These are phyloP conservation scores for Leccinum incarnatum DNA, from an alignment of 768 basidiomycete species.

Conservation along the genomic window DNA sequence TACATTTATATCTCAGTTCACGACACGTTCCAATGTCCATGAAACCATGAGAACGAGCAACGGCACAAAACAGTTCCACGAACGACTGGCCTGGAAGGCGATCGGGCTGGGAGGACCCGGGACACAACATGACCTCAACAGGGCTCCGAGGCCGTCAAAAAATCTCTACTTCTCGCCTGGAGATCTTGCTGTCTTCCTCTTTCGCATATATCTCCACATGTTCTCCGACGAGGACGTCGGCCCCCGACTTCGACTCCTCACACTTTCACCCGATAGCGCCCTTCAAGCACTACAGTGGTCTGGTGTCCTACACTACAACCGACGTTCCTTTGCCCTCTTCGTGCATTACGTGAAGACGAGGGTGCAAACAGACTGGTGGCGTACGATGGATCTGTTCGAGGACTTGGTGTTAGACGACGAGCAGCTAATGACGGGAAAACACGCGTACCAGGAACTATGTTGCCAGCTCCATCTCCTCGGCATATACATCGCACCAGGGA, in stretches of 20 bases:
- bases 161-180: conserved; percentile 10
- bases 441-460: conserved; percentile 45
- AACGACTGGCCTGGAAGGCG: conserved; percentile 26
- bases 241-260: neutral
- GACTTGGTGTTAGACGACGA: conserved; percentile 6
- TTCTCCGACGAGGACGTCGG: conserved; percentile 25
- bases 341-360: conserved; percentile 40
- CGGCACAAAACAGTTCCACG: conserved; percentile 15
- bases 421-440: conserved; percentile 19
- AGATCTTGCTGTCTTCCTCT: conserved; percentile 23
- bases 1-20: conserved; percentile 21
- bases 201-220: conserved; percentile 25
- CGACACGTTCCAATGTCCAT: conserved; percentile 23
- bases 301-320: conserved; percentile 41
- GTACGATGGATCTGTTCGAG: conserved; percentile 37
- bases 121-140: neutral
- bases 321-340: conserved; percentile 46
- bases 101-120: neutral
- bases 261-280: neutral
- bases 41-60: conserved; percentile 9
- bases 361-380: conserved; percentile 40
- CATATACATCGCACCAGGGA: conserved; percentile 30
- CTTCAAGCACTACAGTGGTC: conserved; percentile 1
- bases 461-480: conserved; percentile 41
- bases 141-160: neutral